A percentile compares a stretch with the other conserved stretches of the same genome.
Conservation (phyloP, 2,329 filamentous ascomycete genomes). For the Beauveria australis region DNA sequence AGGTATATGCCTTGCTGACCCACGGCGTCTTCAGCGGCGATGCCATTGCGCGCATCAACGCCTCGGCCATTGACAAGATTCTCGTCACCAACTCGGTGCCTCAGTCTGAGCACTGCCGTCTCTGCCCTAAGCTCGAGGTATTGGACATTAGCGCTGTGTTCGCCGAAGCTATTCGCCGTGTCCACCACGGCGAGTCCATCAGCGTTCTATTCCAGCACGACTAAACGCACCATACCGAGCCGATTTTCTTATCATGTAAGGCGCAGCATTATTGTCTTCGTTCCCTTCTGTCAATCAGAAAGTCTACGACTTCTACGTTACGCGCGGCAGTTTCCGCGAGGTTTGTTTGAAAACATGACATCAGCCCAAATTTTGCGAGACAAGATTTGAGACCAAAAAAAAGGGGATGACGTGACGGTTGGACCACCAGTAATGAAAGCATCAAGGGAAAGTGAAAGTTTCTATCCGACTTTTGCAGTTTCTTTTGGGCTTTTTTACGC, state of each 20-base stretch:
- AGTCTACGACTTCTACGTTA: not conserved
- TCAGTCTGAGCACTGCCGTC: slow-evolving; percentile 68
- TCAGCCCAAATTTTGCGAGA: not conserved
- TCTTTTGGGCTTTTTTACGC: not conserved
- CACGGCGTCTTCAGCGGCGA: slow-evolving; percentile 94
- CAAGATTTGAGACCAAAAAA: not conserved
- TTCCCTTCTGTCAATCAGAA: not conserved
- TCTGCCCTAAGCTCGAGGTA: slow-evolving; percentile 84
- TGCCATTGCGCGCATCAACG: slow-evolving; percentile 88
- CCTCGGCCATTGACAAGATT: slow-evolving; percentile 85
- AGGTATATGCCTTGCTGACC: slow-evolving; percentile 85
- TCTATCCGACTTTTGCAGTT: not conserved
- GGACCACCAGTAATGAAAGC: not conserved
- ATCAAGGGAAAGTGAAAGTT: slow-evolving; percentile 1
- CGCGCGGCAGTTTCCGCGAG: not conserved
- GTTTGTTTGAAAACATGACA: not conserved
- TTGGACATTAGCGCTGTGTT: slow-evolving; percentile 86
- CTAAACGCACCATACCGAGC: slow-evolving; percentile 6
- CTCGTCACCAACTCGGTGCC: slow-evolving; percentile 94
- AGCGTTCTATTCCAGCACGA: slow-evolving; percentile 68
- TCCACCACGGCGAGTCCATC: slow-evolving; percentile 97
- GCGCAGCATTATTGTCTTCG: not conserved
- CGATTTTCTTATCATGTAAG: not conserved
- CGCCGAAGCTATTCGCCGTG: slow-evolving; percentile 88
- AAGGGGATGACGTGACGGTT: not conserved